Conservation (phyloP, 2,329 filamentous ascomycete genomes). For the Clarireedia monteithiana region DNA sequence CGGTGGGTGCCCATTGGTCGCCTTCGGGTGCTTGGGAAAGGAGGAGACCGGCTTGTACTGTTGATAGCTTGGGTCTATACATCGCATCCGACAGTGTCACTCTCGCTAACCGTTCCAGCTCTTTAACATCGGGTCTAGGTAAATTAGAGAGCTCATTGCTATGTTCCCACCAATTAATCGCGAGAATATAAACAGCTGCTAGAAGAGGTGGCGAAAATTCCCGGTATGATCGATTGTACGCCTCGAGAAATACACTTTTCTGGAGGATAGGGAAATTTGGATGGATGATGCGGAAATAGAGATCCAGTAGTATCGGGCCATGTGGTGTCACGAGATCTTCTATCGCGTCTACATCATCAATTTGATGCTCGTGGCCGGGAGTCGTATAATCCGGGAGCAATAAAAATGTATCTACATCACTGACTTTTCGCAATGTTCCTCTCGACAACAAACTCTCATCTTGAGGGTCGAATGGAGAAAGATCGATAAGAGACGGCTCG, state of each 20-base stretch:
- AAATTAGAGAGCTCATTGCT: constrained; percentile 56
- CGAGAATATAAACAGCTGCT: constrained; percentile 75
- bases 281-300: constrained; percentile 77
- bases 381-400: constrained; percentile 69
- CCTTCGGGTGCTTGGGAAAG: constrained; percentile 68
- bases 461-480: constrained; percentile 72
- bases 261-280: constrained; percentile 77
- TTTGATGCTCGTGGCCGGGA: constrained; percentile 62
- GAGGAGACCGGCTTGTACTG: constrained; percentile 68
- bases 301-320: constrained; percentile 67
- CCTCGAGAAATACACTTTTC: constrained; percentile 71
- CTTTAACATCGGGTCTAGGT: constrained; percentile 62
- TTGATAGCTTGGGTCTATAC: constrained; percentile 74
- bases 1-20: constrained; percentile 77
- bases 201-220: constrained; percentile 71
- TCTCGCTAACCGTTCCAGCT: constrained; percentile 66
- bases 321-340: constrained; percentile 70
- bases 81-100: constrained; percentile 68
- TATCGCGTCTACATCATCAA: constrained; percentile 61
- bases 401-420: constrained; percentile 70
- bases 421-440: constrained; percentile 66
- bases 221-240: constrained; percentile 63
- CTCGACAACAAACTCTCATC: constrained; percentile 70
- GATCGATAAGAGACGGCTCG: constrained; percentile 73
- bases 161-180: constrained; percentile 82